Base-by-base conservation (phyloP, 371 early-diverging fungal genomes). In the Quaeritorhiza haematococci region DNA sequence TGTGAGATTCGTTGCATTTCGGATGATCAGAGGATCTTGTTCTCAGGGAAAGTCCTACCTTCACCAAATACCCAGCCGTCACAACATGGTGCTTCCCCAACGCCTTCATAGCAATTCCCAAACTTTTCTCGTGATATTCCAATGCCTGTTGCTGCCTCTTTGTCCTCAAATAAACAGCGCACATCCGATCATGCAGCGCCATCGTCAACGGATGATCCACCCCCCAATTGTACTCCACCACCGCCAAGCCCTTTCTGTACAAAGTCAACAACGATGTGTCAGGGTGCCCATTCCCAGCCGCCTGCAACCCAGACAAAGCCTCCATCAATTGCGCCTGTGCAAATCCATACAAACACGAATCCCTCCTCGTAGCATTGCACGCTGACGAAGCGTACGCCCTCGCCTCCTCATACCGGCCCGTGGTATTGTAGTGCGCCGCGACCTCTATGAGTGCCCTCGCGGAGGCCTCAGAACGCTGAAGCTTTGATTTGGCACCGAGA, bases 21-120 rank as follows among this genome's bases (percentile, higher is more conserved):
- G 21, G 21, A 38, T 38, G 21, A 38, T 38, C 41, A 38, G 21
- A 17, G 21, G 21, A 38, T 17, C 21, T 17, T 38, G 41, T 38
- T 38, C 21, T n/a, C n/a, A 34, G 51, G 26, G 27, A 50, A 29
- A 19, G 51, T 34, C 56, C 8, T 35, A 74, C 68, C 58, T 66
- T 66, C 8, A 65, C 61, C 21, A 71, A 45, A 56, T 76, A 76
- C 3, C 67, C 76, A 5, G 71, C 76, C 23, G 76, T 76, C 6
- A 67, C 56, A 1, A 53, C 34, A 45, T 76, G 76, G 28, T 59
- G 65, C 59, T 72, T 73, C 10, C 76, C 76, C n/a, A 73, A 49
- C 32, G 64, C 56, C 23, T 60, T 51, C 6, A 65, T 38, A 17
- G 72, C 71, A 57, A 73, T 62, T 3, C 56, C 62, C 50, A 73